Evolutionary conservation across 495 filamentous ascomycete species (phyloP).

Genomic region (Pyrenopolyporus hunteri): DNA sequence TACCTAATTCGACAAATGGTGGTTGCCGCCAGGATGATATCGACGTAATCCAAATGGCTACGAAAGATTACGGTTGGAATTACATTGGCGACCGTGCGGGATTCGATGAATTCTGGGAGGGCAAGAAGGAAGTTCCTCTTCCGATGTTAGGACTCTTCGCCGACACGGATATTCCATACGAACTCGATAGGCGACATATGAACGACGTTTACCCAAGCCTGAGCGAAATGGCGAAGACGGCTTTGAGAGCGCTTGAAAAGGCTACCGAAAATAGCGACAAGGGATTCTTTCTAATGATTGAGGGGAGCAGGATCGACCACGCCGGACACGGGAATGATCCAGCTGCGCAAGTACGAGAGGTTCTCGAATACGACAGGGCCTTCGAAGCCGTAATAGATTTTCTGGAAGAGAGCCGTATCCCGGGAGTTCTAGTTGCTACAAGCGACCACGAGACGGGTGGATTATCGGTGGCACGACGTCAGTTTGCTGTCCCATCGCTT

Average conservation of each 20-base stretch:
- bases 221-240: conserved; percentile 88
- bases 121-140: conserved; percentile 70
- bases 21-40: conserved; percentile 79
- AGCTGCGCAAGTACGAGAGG: conserved; percentile 92
- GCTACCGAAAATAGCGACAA: conserved; percentile 85
- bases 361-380: conserved; percentile 87
- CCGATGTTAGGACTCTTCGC: conserved; percentile 91
- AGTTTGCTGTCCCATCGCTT: conserved; percentile 26
- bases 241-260: conserved; percentile 75
- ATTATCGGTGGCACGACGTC: conserved; percentile 77
- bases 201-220: conserved; percentile 84
- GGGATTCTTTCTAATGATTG: conserved; percentile 98
- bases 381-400: conserved; percentile 86
- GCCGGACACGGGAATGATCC: conserved; percentile 96
- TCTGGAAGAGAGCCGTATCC: conserved; percentile 70
- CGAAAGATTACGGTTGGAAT: conserved; percentile 74
- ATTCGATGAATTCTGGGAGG: conserved; percentile 78
- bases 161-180: conserved; percentile 81
- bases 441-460: conserved; percentile 97
- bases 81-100: conserved; percentile 73
- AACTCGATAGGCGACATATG: conserved; percentile 82
- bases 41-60: conserved; percentile 70
- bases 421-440: conserved; percentile 83
- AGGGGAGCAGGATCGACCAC: conserved; percentile 95
- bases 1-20: conserved; percentile 75